Base-by-base conservation (phyloP, 495 filamentous ascomycete species). In the Cetradonia linearis region DNA sequence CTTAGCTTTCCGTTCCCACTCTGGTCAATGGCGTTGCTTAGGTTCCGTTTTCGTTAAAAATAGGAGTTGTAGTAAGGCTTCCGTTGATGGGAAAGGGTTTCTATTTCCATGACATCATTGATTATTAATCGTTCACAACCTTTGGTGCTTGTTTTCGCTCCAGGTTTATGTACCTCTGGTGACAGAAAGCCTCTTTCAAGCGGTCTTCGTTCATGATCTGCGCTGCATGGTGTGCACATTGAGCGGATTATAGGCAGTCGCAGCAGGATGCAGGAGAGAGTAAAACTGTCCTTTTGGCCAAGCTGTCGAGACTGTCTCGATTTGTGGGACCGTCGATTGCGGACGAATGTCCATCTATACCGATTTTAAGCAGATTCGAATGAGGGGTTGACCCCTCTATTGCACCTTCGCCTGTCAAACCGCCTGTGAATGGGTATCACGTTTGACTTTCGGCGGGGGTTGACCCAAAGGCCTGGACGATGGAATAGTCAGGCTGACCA, bases 351-450 rank as follows among this genome's bases (percentile, higher is more conserved):
- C 25, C 36, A 33, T n/a, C 33, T 20, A 53, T 53, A 16, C 36
- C 48, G 38, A 60, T 30, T 6, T 30, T 20, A 53, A n/a, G 33
- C 16, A 52, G 31, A 38, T 14, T 3, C 36, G 47, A 3, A 44
- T 60, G 58, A 60, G 48, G 58, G 58, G 58, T 60, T 10, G 25
- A 28, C 23, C 48, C 47, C 58, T n/a, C 46, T 8, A 14, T 53
- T 54, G 50, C 28, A 2, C 34, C 31, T 10, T 33, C 30, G 42
- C 42, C 42, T 46, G 8, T 25, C 25, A 11, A 10, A 10, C 18
- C 18, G n/a, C 30, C 50, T 54, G 50, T 54, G 50, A 54, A 54
- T 54, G 50, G 54, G 36, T 25, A 56, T 37, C 36, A 25, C 34
- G 30, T 36, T 54, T 54, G 1, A 34, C 1, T 25, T 34, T 30